Evolutionary conservation across 331 rosid species (phyloP).

Genomic region (Malus hybrid): DNA sequence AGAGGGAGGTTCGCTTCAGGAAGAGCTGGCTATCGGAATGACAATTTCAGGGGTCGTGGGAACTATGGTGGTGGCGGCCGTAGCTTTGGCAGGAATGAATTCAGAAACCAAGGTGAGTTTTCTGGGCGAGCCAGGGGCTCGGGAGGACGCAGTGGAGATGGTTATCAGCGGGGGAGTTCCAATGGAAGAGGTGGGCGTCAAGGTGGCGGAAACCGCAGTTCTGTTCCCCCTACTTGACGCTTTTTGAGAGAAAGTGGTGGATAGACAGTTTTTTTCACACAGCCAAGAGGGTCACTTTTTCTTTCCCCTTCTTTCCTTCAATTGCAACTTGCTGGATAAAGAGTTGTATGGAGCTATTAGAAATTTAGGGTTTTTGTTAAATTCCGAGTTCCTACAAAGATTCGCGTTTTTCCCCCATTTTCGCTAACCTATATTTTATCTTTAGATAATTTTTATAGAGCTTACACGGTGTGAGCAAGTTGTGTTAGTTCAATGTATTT

Average conservation of each 20-base stretch:
- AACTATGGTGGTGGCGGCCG: constrained; percentile 69
- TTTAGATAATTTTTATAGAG: not conserved
- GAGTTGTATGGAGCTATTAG: constrained; percentile 18
- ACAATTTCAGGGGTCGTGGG: constrained; percentile 63
- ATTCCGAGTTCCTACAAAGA: not conserved
- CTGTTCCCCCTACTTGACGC: constrained; percentile 26
- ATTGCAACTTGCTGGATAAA: not conserved
- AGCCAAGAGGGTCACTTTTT: constrained; percentile 16
- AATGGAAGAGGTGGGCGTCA: constrained; percentile 72
- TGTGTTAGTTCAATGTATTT: constrained; percentile 1
- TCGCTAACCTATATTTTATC: not conserved
- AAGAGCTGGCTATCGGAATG: constrained; percentile 66
- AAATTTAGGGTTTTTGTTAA: constrained; percentile 12
- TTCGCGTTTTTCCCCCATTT: not conserved
- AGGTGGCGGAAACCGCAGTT: constrained; percentile 40
- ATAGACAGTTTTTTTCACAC: constrained; percentile 41
- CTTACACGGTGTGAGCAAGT: constrained; percentile 5
- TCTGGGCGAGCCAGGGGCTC: constrained; percentile 52
- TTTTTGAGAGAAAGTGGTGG: constrained; percentile 25
- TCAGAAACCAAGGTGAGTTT: constrained; percentile 83
- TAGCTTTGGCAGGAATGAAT: constrained; percentile 71
- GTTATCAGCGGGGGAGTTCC: constrained; percentile 50
- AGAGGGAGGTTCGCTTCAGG: constrained; percentile 86
- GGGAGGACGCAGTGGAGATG: constrained; percentile 39
- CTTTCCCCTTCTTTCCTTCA: not conserved